Percentiles rank a stretch among this genome's conserved stretches.
These are phyloP conservation scores for Hydnomerulius pinastri DNA, from an alignment of 768 basidiomycete species.

Conservation along the genomic window DNA sequence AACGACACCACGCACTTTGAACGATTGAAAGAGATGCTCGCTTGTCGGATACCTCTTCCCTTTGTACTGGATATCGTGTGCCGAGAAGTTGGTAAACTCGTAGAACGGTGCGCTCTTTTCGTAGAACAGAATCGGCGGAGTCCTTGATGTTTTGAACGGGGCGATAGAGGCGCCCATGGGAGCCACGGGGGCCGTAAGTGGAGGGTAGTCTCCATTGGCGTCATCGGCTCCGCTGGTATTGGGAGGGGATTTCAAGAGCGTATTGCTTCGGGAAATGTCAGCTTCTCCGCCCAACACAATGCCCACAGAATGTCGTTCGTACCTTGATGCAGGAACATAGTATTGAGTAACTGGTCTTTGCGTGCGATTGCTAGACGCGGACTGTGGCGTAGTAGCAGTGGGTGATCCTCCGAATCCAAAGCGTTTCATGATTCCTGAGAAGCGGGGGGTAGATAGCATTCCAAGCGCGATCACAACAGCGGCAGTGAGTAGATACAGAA, in stretches of 20 bases:
- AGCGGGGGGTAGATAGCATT: slow-evolving; percentile 35
- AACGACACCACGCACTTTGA: slow-evolving; percentile 48
- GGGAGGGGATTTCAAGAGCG: slow-evolving; percentile 13
- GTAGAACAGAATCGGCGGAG: slow-evolving; percentile 57
- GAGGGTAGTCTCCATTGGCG: slow-evolving; percentile 28
- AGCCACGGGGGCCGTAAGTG: slow-evolving; percentile 32
- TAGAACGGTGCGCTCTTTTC: slow-evolving; percentile 65
- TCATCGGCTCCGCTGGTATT: slow-evolving; percentile 7
- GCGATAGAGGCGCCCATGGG: slow-evolving; percentile 31
- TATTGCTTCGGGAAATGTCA: slow-evolving; percentile 8
- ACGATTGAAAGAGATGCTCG: slow-evolving; percentile 77
- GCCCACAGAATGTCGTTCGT: background rate
- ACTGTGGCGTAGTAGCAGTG: slow-evolving; percentile 18
- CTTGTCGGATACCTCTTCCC: slow-evolving; percentile 72
- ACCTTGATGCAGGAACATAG: slow-evolving; percentile 18
- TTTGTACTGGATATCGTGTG: slow-evolving; percentile 61
- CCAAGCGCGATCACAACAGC: slow-evolving; percentile 24
- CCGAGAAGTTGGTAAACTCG: slow-evolving; percentile 74
- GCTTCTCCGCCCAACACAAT: background rate
- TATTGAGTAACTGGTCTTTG: slow-evolving; percentile 28
- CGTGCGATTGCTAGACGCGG: slow-evolving; percentile 19
- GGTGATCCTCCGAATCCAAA: slow-evolving; percentile 32
- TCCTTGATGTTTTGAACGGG: slow-evolving; percentile 27
- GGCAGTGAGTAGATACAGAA: slow-evolving; percentile 25
- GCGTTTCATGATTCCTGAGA: slow-evolving; percentile 35